Percentiles rank a stretch among this genome's conserved stretches.
These are phyloP conservation scores for Filobasidium wieringae DNA, from an alignment of 768 basidiomycete species.

Conservation along the genomic window DNA sequence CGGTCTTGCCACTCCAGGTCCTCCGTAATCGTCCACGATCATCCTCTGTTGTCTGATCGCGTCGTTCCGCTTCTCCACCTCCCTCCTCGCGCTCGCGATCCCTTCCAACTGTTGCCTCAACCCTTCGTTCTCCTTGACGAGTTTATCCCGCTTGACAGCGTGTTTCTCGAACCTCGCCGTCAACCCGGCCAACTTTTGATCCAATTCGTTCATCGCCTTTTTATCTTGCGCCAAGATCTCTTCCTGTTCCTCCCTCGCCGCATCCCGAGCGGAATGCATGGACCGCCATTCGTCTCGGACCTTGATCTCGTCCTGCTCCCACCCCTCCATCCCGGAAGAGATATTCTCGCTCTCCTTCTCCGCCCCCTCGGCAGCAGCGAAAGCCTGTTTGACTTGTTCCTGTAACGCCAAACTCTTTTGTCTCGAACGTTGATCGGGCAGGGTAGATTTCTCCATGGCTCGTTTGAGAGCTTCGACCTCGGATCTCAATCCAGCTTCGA, in stretches of 20 bases:
- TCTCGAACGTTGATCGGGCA: constrained; percentile 63
- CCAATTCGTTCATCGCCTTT: constrained; percentile 25
- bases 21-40: constrained; percentile 10
- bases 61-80: constrained; percentile 28
- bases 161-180: constrained; percentile 31
- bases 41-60: constrained; percentile 14
- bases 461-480: constrained; percentile 78
- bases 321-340: constrained; percentile 43
- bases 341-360: constrained; percentile 42
- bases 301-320: constrained; percentile 33
- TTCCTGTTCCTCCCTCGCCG: constrained; percentile 24
- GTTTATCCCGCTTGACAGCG: constrained; percentile 25
- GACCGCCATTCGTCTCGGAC: constrained; percentile 21
- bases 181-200: constrained; percentile 26
- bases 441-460: constrained; percentile 64
- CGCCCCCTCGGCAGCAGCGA: constrained; percentile 46
- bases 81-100: constrained; percentile 24
- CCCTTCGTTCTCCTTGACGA: constrained; percentile 26
- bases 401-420: constrained; percentile 81
- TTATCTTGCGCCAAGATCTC: constrained; percentile 25
- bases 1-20: not conserved
- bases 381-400: constrained; percentile 72
- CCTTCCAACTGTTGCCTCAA: constrained; percentile 28
- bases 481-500: constrained; percentile 63
- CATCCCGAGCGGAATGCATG: constrained; percentile 18